phyloP scores from a whole-genome alignment of 805 yeast genomes.

The Schwanniomyces vanrijiae region DNA sequence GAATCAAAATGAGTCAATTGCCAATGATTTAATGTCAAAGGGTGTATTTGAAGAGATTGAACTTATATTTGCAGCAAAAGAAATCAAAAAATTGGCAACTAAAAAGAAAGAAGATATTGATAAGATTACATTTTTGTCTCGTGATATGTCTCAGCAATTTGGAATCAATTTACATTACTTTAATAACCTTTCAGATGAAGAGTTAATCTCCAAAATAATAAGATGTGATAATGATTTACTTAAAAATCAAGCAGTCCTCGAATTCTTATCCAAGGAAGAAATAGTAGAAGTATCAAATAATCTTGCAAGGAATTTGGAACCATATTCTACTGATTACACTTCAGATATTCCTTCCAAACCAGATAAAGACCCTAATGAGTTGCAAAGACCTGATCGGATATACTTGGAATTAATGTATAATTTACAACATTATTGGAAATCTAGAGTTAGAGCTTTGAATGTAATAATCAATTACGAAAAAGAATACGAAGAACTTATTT shows the following conservation, averaged over 20 bases:
- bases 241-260: conserved; percentile 57
- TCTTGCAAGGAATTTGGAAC: conserved; percentile 56
- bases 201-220: conserved; percentile 54
- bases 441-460: conserved; percentile 63
- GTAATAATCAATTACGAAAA: conserved; percentile 57
- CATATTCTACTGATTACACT: conserved; percentile 57
- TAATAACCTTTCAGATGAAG: conserved; percentile 51
- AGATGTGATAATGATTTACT: conserved; percentile 59
- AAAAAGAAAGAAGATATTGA: conserved; percentile 44
- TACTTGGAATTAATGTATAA: conserved; percentile 68
- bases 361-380: conserved; percentile 53
- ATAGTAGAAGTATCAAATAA: conserved; percentile 58
- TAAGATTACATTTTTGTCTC: conserved; percentile 56
- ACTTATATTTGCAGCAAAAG: conserved; percentile 57
- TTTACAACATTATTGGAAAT: conserved; percentile 68
- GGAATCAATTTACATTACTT: conserved; percentile 74
- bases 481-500: conserved; percentile 62
- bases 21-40: conserved; percentile 48
- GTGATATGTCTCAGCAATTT: conserved; percentile 77
- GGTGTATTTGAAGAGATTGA: conserved; percentile 72
- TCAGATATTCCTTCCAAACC: conserved; percentile 34
- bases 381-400: conserved; percentile 70
- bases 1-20: conserved; percentile 42
- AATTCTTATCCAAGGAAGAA: conserved; percentile 69
- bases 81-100: conserved; percentile 44